Percentiles rank a stretch among this genome's conserved stretches.
Evolutionary conservation across 202 grass and related monocot species (phyloP).

Genomic region (Brachypodium distachyon): DNA sequence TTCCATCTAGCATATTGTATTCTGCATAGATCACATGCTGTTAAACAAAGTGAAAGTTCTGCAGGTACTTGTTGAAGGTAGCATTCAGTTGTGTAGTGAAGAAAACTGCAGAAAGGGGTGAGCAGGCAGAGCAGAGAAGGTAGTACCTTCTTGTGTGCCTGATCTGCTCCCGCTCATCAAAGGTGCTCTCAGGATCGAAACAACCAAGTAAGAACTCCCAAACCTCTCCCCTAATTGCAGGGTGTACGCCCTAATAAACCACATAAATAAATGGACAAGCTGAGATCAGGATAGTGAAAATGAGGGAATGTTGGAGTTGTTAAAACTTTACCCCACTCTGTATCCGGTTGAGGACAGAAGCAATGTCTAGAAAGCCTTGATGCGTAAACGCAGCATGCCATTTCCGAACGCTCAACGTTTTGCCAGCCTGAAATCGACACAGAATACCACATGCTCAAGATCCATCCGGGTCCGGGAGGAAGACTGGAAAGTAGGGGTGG

Average conservation of each 20-base stretch:
- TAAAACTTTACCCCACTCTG: constrained; percentile 59
- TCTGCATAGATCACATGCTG: constrained; percentile 15
- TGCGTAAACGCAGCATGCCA: constrained; percentile 74
- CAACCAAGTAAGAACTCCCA: constrained; percentile 97
- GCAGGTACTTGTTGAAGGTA: neutral
- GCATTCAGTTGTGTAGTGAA: neutral
- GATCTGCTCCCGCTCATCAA: constrained; percentile 73
- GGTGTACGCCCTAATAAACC: constrained; percentile 71
- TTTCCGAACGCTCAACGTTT: constrained; percentile 75
- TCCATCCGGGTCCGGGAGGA: neutral
- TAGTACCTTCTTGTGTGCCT: constrained; percentile 74
- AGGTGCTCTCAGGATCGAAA: constrained; percentile 76
- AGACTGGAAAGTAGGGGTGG: neutral
- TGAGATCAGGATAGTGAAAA: no score
- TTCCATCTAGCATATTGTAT: constrained; percentile 85
- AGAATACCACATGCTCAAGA: neutral
- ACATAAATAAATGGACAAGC: neutral
- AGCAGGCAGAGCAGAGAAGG: no score
- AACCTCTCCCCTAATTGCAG: constrained; percentile 84
- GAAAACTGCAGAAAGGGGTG: neutral
- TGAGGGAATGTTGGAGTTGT: neutral
- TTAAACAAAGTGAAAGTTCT: neutral
- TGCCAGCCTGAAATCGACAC: constrained; percentile 53
- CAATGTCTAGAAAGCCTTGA: constrained; percentile 66
- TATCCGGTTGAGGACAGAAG: constrained; percentile 73